Evolutionary conservation across 2,329 filamentous ascomycete species (phyloP), one percentile per base, ranked within the genome.

Genomic region (Cadophora sp.): DNA sequence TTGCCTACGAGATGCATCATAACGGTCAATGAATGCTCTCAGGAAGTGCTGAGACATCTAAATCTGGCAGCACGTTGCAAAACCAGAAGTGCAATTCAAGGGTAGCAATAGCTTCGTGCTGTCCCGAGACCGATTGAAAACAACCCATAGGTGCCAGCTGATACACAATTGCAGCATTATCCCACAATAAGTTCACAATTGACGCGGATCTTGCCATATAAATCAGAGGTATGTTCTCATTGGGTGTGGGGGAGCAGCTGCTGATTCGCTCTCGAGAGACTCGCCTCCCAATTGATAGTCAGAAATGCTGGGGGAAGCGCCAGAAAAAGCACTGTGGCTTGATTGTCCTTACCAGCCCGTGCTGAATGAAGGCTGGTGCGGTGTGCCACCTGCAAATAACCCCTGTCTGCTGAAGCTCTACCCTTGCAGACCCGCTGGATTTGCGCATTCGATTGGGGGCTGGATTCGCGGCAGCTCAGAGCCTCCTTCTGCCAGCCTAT

Each of bases 241-340:
- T 27, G 24, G 50, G 50, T 53, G 50, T 53, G 26, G 24, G 24
- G 50, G 24, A 27, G 5, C 24, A 29, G 14, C 26, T 27, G 24
- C 50, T 53, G 50, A 53, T 53, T 53, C 24, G 50, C 50, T 27
- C 50, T 27, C 16, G n/a, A 37, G 34, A 29, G 24, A 27, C 27
- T 53, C 50, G 50, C 50, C 50, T 53, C 50, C 50, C 50, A 27
- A 29, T 11, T 24, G 50, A 53, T 29, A 53, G 22, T 12, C 50
- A 27, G 11, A 53, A n/a, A 27, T 19, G 24, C 24, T 27, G 24
- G 11, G 50, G 50, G 50, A 53, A 53, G 50, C 50, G 50, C 50
- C 50, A 53, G 50, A 53, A 53, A 53, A 53, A 53, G 50, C 50
- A 53, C 12, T 26, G 50, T 29, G 50, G 50, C 50, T 53, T 53